Conservation (phyloP, 768 basidiomycete genomes). For the Psilocybe cubensis region DNA sequence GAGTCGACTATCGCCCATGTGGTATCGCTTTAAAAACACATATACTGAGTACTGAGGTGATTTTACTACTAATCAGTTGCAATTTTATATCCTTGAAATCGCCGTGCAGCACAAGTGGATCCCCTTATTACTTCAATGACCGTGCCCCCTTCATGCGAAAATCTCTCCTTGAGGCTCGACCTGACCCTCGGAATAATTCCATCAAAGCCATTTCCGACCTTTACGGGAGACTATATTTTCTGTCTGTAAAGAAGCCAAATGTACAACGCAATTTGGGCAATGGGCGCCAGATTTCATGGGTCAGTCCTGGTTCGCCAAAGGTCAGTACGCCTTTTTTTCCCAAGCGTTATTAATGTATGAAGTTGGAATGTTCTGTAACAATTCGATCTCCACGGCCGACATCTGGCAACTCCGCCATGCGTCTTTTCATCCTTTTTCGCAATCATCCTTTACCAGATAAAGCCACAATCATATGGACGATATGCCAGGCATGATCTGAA, state of each 20-base stretch:
- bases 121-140: neutral
- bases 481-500: too few relatives aligned
- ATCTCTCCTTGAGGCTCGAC: neutral
- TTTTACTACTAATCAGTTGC: too few relatives aligned
- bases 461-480: too few relatives aligned
- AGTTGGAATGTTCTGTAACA: conserved; percentile 6
- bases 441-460: conserved; percentile 7
- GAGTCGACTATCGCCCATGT: too few relatives aligned
- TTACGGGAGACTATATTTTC: conserved; percentile 14
- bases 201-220: conserved; percentile 8
- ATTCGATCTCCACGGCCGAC: conserved; percentile 19
- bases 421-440: conserved; percentile 6
- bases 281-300: conserved; percentile 6
- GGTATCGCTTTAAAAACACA: too few relatives aligned
- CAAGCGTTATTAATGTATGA: conserved; percentile 10
- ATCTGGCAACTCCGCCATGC: conserved; percentile 1
- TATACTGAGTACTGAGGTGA: too few relatives aligned
- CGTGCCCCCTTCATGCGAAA: neutral
- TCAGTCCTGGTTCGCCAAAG: conserved; percentile 11
- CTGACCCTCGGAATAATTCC: neutral
- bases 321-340: neutral
- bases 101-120: too few relatives aligned
- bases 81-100: too few relatives aligned
- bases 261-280: neutral
- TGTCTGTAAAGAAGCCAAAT: conserved; percentile 11